These are phyloP conservation scores for Lasiosphaeriaceae sp. DNA, from an alignment of 495 filamentous ascomycete species.

Conservation along the genomic window DNA sequence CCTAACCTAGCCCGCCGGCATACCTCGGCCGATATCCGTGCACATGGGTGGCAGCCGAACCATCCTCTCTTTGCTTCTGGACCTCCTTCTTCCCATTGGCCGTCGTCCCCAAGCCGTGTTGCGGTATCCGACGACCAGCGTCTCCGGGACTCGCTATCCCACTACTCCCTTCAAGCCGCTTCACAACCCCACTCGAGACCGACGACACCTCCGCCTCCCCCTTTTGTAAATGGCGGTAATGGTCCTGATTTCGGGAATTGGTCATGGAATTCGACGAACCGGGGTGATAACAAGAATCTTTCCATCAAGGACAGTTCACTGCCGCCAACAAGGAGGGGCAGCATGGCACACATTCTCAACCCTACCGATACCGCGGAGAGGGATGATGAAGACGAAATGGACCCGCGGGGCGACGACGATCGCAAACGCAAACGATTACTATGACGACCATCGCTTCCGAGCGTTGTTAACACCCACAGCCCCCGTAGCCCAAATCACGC, in stretches of 20 bases:
- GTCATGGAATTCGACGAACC: constrained; percentile 48
- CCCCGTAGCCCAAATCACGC: no score
- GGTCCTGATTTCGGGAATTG: constrained; percentile 46
- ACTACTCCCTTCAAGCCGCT: constrained; percentile 67
- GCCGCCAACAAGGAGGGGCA: constrained; percentile 53
- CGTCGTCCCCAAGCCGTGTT: constrained; percentile 72
- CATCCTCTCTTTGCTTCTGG: constrained; percentile 71
- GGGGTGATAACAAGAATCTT: constrained; percentile 39
- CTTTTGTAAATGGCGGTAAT: constrained; percentile 41
- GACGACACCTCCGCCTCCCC: constrained; percentile 59
- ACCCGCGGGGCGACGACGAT: constrained; percentile 52
- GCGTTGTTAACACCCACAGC: no score
- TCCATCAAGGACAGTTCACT: constrained; percentile 50
- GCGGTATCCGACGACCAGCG: constrained; percentile 67
- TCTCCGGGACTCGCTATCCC: constrained; percentile 73
- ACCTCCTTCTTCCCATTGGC: constrained; percentile 75
- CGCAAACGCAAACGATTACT: constrained; percentile 74
- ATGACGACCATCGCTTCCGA: constrained; percentile 17
- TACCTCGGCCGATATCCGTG: constrained; percentile 93
- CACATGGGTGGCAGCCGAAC: constrained; percentile 76
- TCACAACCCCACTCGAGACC: constrained; percentile 63
- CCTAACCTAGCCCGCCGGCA: constrained; percentile 79
- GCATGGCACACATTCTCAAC: constrained; percentile 70
- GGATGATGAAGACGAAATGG: constrained; percentile 40
- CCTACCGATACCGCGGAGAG: constrained; percentile 49